Percentiles rank a stretch among this genome's conserved stretches.
Evolutionary conservation across 73 alveolate species (phyloP).

Genomic region (Paraurostyla sp.): DNA sequence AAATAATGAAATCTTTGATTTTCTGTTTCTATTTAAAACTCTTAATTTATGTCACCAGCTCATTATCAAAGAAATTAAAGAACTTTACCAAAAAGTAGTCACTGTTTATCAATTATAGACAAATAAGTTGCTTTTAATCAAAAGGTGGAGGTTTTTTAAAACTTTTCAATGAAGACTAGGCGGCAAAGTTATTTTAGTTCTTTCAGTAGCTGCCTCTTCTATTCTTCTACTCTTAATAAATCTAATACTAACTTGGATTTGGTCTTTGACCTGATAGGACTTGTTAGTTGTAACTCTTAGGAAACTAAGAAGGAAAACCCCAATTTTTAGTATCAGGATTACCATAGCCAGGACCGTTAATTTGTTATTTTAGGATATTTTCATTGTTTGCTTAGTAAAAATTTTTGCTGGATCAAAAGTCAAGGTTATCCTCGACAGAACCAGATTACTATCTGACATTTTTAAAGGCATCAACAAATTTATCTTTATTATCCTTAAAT

Average conservation of each 20-base stretch:
- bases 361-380: background rate
- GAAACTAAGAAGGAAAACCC: constrained; percentile 14
- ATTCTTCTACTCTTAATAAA: background rate
- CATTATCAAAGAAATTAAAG: background rate
- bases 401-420: background rate
- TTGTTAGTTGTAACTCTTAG: background rate
- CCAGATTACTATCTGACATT: background rate
- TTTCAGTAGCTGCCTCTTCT: too few relatives aligned
- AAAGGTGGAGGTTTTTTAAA: background rate
- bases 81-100: constrained; percentile 1
- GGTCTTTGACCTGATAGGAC: background rate
- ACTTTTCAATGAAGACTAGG: background rate
- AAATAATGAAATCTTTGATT: background rate
- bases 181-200: too few relatives aligned
- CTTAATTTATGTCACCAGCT: background rate
- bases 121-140: background rate
- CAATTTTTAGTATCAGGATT: background rate
- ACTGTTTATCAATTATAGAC: background rate
- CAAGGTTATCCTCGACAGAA: background rate
- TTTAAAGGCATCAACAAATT: background rate
- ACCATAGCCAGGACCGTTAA: background rate
- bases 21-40: background rate
- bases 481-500: background rate
- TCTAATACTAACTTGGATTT: background rate
- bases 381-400: background rate